phyloP scores from a whole-genome alignment of 257 asterid species.

The Linderniella brevidens region DNA sequence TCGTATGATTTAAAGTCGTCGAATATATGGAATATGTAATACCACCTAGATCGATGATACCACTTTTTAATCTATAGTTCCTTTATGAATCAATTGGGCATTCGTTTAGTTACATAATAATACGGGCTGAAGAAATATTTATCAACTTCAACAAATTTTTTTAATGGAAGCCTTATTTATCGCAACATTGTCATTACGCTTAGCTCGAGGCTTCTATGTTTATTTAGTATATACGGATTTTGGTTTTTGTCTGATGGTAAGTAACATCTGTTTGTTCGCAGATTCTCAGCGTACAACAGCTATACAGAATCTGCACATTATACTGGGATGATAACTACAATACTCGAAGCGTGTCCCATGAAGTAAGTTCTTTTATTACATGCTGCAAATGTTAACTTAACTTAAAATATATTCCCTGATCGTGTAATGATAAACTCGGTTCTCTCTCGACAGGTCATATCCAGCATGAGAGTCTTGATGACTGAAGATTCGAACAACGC shows the following conservation, averaged over 20 bases:
- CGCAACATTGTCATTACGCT: too few relatives aligned
- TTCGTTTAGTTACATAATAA: too few relatives aligned
- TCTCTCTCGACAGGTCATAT: conserved; percentile 44
- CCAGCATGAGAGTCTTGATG: conserved; percentile 95
- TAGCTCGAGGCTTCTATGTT: too few relatives aligned
- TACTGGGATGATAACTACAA: conserved; percentile 96
- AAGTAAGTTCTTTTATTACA: conserved; percentile 30
- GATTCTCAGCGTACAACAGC: conserved; percentile 95
- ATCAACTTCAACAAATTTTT: too few relatives aligned
- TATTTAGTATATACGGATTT: too few relatives aligned
- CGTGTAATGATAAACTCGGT: conserved; percentile 1
- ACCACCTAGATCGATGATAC: neutral
- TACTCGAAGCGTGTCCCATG: conserved; percentile 83
- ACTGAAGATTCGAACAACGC: conserved; percentile 87
- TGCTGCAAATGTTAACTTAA: too few relatives aligned
- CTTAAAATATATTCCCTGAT: neutral
- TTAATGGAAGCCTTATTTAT: too few relatives aligned
- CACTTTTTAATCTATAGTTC: too few relatives aligned
- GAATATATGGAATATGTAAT: too few relatives aligned
- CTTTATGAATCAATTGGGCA: too few relatives aligned
- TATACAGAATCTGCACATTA: conserved; percentile 86
- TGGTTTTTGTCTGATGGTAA: neutral
- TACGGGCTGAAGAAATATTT: too few relatives aligned
- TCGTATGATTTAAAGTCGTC: too few relatives aligned
- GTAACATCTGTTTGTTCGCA: conserved; percentile 18